phyloP scores from a whole-genome alignment of 768 basidiomycete species.

The Pilatotrama ljubarskyi region DNA sequence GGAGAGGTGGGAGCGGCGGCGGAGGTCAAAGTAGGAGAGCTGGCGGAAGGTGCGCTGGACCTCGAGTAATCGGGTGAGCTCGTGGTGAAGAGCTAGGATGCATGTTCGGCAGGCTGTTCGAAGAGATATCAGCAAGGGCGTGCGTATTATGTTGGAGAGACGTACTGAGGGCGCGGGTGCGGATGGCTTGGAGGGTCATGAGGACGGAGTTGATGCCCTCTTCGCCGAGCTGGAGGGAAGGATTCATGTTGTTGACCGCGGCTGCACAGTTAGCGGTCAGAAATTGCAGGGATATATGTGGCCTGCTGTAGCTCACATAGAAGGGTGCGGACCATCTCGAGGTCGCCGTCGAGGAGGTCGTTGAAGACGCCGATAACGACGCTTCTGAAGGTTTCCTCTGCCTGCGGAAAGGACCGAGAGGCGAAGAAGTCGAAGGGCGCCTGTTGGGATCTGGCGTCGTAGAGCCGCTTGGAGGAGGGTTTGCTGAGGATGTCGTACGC shows the following conservation, averaged over 20 bases:
- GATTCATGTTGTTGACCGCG: conserved; percentile 78
- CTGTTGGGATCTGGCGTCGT: conserved; percentile 58
- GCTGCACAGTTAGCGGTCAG: conserved; percentile 40
- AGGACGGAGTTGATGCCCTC: conserved; percentile 81
- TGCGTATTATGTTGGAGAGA: not conserved
- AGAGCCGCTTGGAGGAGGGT: conserved; percentile 63
- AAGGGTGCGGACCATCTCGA: conserved; percentile 79
- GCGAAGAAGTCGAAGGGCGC: conserved; percentile 53
- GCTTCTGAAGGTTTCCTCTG: conserved; percentile 78
- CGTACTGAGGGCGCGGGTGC: conserved; percentile 75
- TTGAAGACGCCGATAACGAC: conserved; percentile 75
- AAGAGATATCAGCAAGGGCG: conserved; percentile 4
- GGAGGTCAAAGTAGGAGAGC: conserved; percentile 75
- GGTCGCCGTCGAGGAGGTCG: conserved; percentile 83
- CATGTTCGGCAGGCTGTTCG: conserved; percentile 71
- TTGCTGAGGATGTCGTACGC: conserved; percentile 82
- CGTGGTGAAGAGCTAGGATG: conserved; percentile 68
- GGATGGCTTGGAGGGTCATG: conserved; percentile 63
- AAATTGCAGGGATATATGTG: not conserved
- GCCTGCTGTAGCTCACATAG: conserved; percentile 49
- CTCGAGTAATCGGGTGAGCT: conserved; percentile 78
- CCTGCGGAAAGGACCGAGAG: conserved; percentile 51
- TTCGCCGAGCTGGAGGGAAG: conserved; percentile 72
- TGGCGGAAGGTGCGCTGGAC: conserved; percentile 75
- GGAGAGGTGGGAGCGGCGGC: conserved; percentile 72